Evolutionary conservation across 495 filamentous ascomycete species (phyloP).

Genomic region (Penicillium cosmopolitanum): DNA sequence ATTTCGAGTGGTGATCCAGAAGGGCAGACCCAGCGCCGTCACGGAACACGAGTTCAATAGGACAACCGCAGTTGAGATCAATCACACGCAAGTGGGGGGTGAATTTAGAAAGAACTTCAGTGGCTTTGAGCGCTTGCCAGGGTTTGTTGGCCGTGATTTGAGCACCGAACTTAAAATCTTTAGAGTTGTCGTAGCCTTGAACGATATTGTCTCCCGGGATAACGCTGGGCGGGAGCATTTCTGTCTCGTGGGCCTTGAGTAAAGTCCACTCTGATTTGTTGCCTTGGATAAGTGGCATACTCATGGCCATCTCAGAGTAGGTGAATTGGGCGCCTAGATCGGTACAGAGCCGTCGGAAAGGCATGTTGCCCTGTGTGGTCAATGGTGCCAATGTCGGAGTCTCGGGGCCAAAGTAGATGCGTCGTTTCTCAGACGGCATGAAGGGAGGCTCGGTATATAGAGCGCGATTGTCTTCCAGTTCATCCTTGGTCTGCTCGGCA

Average conservation of each 20-base stretch:
- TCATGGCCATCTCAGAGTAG: slow-evolving; percentile 98
- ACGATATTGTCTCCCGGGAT: slow-evolving; percentile 54
- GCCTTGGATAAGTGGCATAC: slow-evolving; percentile 87
- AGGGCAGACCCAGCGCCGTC: slow-evolving; percentile 93
- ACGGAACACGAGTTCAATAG: slow-evolving; percentile 88
- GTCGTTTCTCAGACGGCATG: slow-evolving; percentile 87
- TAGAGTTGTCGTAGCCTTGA: slow-evolving; percentile 75
- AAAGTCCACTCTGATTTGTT: slow-evolving; percentile 91
- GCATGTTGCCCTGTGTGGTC: slow-evolving; percentile 95
- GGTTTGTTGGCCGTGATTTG: slow-evolving; percentile 91
- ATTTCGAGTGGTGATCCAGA: slow-evolving; percentile 76
- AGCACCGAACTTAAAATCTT: slow-evolving; percentile 84
- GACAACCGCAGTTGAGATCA: slow-evolving; percentile 95
- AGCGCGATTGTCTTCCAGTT: slow-evolving; percentile 71
- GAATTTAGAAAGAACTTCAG: slow-evolving; percentile 74
- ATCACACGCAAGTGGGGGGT: slow-evolving; percentile 84
- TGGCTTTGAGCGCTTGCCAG: slow-evolving; percentile 82
- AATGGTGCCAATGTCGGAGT: slow-evolving; percentile 88
- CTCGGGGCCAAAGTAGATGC: slow-evolving; percentile 89
- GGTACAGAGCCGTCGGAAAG: slow-evolving; percentile 90
- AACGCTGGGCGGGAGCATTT: slow-evolving; percentile 65
- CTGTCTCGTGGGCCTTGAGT: slow-evolving; percentile 84
- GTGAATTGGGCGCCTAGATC: slow-evolving; percentile 89
- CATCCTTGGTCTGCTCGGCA: slow-evolving; percentile 27
- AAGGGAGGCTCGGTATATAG: slow-evolving; percentile 82